phyloP scores from a whole-genome alignment of 2,329 filamentous ascomycete species.

The Microcyclospora pomicola region DNA sequence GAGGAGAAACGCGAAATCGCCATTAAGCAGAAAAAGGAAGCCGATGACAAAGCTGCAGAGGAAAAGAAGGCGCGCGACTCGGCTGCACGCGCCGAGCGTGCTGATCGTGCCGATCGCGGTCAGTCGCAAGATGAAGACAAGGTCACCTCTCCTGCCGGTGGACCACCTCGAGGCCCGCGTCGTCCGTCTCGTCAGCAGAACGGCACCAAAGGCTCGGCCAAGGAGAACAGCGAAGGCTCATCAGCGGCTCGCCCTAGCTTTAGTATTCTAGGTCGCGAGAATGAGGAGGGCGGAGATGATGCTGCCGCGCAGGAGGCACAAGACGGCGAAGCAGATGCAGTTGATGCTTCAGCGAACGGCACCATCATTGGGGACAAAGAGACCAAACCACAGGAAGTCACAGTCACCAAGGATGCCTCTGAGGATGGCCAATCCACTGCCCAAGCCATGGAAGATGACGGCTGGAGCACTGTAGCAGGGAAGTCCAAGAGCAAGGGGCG shows the following conservation, averaged over 20 bases:
- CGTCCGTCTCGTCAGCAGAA: constrained; percentile 15
- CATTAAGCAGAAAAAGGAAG: constrained; percentile 70
- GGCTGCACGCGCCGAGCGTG: constrained; percentile 41
- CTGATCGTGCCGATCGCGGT: constrained; percentile 18
- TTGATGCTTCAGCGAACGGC: constrained; percentile 36
- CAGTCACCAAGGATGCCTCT: constrained; percentile 29
- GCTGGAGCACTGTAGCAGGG: constrained; percentile 39
- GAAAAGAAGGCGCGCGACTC: constrained; percentile 46
- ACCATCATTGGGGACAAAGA: constrained; percentile 39
- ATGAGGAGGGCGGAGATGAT: constrained; percentile 23
- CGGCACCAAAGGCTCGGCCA: constrained; percentile 9
- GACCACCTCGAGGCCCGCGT: constrained; percentile 9
- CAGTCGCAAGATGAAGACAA: constrained; percentile 20
- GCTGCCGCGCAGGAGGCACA: constrained; percentile 21
- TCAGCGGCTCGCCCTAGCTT: constrained; percentile 19
- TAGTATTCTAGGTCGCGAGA: constrained; percentile 36
- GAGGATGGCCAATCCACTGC: constrained; percentile 26
- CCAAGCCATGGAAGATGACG: constrained; percentile 37
- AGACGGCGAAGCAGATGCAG: constrained; percentile 28
- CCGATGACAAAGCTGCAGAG: constrained; percentile 72
- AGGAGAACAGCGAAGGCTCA: constrained; percentile 23
- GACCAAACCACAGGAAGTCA: constrained; percentile 42
- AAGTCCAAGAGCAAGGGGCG: constrained; percentile 33
- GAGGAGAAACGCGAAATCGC: constrained; percentile 72
- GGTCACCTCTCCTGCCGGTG: constrained; percentile 32